Base-by-base conservation (phyloP, 768 basidiomycete genomes). In the Rhodotorula babjevae region DNA sequence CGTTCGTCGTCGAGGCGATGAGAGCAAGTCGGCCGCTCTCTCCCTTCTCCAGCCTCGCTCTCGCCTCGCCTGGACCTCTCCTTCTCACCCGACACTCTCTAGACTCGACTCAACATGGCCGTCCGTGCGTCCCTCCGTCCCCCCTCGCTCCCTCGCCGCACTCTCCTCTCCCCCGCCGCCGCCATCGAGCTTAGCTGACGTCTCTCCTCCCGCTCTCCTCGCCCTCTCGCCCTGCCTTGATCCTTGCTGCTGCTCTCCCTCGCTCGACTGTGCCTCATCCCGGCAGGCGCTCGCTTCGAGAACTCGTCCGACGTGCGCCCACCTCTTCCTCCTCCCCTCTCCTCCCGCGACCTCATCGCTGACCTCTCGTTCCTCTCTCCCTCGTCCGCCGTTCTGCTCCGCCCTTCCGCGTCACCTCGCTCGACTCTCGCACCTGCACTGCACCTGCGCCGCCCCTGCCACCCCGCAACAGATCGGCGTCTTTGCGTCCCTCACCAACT, bases 401-500 rank as follows among this genome's bases (percentile, higher is more conserved):
- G 19, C n/a, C 8, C n/a, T 14, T 27, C 40, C 31, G 19, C 50
- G 53, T n/a, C n/a, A 18, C 12, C 8, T 36, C n/a, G 0, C 33
- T 40, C 19, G 19, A 18, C 47, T 21, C 47, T 2, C 21, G 15
- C 19, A 3, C 21, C 47, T 49, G 47, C 19, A 49, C 47, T 2
- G n/a, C n/a, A n/a, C n/a, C n/a, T n/a, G n/a, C 46, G 46, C 14
- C 14, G 19, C 25, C 56, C 42, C 1, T 31, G 79, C 93, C 49
- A 90, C 87, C 84, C 89, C 88, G 83, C 93, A 36, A 36, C 36
- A 98, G 79, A 87, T 99, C 78, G 95, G 95, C 78, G 95, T 99
- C 57, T 99, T 98, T 83, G 85, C 93, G 79, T 96, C 96, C 83
- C 86, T 98, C 79, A 97, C 95, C 79, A 98, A 99, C 85, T 80